Percentiles rank a stretch among this genome's conserved stretches.
These are phyloP conservation scores for Ceratocystis albifundus DNA, from an alignment of 2,329 filamentous ascomycete genomes.

Conservation along the genomic window DNA sequence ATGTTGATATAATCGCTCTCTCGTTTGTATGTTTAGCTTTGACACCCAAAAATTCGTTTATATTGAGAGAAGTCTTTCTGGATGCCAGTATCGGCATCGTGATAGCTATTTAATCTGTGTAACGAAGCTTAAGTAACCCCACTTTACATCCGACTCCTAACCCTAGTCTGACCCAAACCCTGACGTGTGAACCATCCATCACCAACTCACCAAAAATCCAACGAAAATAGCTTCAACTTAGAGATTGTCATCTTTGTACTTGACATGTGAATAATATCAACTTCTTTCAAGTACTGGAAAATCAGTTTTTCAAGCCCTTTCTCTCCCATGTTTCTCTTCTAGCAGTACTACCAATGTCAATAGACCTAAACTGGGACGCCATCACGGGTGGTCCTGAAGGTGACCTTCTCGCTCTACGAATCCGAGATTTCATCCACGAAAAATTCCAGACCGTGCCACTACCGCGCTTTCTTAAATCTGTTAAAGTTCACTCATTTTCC, in stretches of 20 bases:
- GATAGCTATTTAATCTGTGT: neutral
- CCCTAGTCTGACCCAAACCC: neutral
- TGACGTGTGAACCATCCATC: neutral
- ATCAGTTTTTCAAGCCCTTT: neutral
- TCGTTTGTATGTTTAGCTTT: too few species aligned
- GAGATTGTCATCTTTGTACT: too few species aligned
- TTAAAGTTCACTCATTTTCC: conserved; percentile 86
- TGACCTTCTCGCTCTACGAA: conserved; percentile 66
- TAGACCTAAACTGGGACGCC: conserved; percentile 93
- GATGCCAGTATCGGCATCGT: neutral
- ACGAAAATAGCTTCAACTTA: too few species aligned
- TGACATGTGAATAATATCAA: too few species aligned
- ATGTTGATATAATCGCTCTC: neutral
- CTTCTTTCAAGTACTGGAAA: neutral
- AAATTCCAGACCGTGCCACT: conserved; percentile 88
- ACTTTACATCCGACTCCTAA: neutral
- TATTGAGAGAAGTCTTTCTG: too few species aligned
- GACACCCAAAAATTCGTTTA: too few species aligned
- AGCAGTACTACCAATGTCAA: conserved; percentile 56
- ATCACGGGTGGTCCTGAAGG: conserved; percentile 85
- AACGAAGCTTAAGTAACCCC: neutral
- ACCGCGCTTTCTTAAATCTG: conserved; percentile 91
- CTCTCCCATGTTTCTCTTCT: neutral
- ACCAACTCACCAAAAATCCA: neutral
- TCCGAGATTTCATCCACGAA: conserved; percentile 87